Evolutionary conservation across 441 rosid genomes (phyloP), one percentile per base, ranked within the genome.

Genomic region (Mallotus repandus): DNA sequence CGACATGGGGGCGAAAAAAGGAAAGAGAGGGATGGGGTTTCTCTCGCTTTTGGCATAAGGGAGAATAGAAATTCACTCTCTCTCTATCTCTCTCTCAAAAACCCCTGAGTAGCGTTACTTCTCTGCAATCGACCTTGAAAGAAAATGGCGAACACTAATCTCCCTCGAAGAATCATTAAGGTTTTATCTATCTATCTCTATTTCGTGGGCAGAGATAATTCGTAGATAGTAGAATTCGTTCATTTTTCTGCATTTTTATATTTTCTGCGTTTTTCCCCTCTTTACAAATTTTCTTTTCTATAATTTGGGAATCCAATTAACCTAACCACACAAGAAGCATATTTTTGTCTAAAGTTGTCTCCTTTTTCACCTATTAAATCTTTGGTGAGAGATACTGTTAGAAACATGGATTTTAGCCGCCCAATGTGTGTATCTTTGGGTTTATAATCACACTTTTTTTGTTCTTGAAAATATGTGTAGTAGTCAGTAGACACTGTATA

Each of bases 91-190:
- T n/a, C n/a, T 80, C 76, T 71, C 52, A 68, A 78, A 82, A 83
- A 77, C 83, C 84, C 88, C 74, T 60, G 45, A 79, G 45, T 67
- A 59, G 76, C 75, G 66, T 35, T 35, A 35, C 5, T 73, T 52
- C 58, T 79, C 61, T 59, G 69, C 76, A 81, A 81, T 82, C 87
- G 68, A 76, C 69, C 55, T 60, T 54, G 18, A 55, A 29, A 46
- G 22, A 75, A 55, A 75, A 92, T 94, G 98, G 99, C 98, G 48
- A 92, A 89, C 82, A 92, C 91, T 79, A 94, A 91, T 87, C 99
- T 94, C 19, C 99, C 99, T 55, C 90, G 99, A 29, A 79, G 98
- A 79, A 94, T 94, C 84, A 92, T 94, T 85, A 94, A 94, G 99
- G 99, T 94, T 11, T 66, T 92, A 8, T 61, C 38, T 38, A 43